phyloP scores from a whole-genome alignment of 495 filamentous ascomycete species.

The Hypoxylon rickii region DNA sequence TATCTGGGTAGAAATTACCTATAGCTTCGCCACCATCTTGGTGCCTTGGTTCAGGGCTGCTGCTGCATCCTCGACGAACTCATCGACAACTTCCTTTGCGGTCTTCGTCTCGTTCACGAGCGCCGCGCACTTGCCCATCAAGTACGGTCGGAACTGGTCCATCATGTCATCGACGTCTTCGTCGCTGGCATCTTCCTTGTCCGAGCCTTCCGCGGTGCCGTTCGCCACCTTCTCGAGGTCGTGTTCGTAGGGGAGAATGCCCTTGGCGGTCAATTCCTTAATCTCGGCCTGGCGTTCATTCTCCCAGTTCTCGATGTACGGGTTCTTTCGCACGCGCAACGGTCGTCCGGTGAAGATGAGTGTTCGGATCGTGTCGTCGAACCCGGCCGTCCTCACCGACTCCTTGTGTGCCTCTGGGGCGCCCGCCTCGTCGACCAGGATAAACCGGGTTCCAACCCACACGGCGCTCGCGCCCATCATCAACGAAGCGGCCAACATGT shows the following conservation, averaged over 20 bases:
- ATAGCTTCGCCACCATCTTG: conserved; percentile 70
- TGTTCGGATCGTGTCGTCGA: conserved; percentile 93
- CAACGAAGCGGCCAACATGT: conserved; percentile 83
- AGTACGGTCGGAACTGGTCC: conserved; percentile 86
- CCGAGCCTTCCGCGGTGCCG: conserved; percentile 64
- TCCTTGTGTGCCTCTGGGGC: conserved; percentile 95
- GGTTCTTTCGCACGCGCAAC: conserved; percentile 87
- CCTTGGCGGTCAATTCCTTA: conserved; percentile 85
- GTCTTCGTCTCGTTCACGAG: conserved; percentile 91
- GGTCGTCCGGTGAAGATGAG: conserved; percentile 98
- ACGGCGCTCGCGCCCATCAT: conserved; percentile 93
- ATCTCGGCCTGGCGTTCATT: conserved; percentile 86
- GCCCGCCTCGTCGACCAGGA: conserved; percentile 90
- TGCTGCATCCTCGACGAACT: conserved; percentile 86
- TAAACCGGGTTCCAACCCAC: conserved; percentile 97
- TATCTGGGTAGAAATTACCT: conserved; percentile 21
- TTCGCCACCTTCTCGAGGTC: conserved; percentile 81
- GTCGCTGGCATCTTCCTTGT: conserved; percentile 70
- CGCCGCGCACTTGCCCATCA: conserved; percentile 97
- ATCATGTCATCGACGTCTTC: conserved; percentile 70
- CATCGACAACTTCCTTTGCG: conserved; percentile 92
- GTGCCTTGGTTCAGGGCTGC: conserved; percentile 67
- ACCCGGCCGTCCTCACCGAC: conserved; percentile 87
- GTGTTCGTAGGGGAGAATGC: conserved; percentile 88
- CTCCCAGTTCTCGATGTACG: conserved; percentile 96